phyloP scores from a whole-genome alignment of 2,329 filamentous ascomycete genomes.

The Dactylella cylindrospora region DNA sequence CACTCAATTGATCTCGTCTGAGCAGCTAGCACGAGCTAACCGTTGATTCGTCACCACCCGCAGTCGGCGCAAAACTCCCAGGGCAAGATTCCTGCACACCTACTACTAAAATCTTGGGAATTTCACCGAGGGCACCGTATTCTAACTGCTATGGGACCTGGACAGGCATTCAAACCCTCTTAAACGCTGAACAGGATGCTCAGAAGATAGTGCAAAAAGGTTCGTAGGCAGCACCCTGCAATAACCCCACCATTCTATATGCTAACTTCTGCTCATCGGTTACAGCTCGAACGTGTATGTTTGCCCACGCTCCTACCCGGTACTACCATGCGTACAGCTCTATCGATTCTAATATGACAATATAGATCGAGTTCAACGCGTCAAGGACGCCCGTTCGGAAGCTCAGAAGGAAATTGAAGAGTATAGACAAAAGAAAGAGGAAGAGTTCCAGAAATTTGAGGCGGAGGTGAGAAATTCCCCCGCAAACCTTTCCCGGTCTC shows the following conservation, averaged over 20 bases:
- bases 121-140: slow-evolving; percentile 21
- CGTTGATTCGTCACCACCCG: slow-evolving; percentile 28
- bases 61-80: slow-evolving; percentile 98
- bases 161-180: slow-evolving; percentile 43
- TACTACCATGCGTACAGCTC: slow-evolving; percentile 14
- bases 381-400: slow-evolving; percentile 93
- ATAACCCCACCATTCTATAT: not conserved
- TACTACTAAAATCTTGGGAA: not conserved
- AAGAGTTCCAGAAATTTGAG: slow-evolving; percentile 94
- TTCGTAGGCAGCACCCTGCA: slow-evolving; percentile 53
- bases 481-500: no score
- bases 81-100: slow-evolving; percentile 63
- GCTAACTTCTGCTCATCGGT: slow-evolving; percentile 32
- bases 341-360: slow-evolving; percentile 53
- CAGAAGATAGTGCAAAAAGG: slow-evolving; percentile 99
- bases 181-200: slow-evolving; percentile 90
- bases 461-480: no score
- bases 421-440: slow-evolving; percentile 85
- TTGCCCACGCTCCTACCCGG: slow-evolving; percentile 5
- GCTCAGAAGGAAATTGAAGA: slow-evolving; percentile 97
- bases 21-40: not conserved
- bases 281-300: slow-evolving; percentile 82
- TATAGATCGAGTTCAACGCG: slow-evolving; percentile 87
- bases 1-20: not conserved
- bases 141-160: slow-evolving; percentile 9